Evolutionary conservation across 1,284 basidiomycete species (phyloP).

Genomic region (Naganishia liquefaciens): DNA sequence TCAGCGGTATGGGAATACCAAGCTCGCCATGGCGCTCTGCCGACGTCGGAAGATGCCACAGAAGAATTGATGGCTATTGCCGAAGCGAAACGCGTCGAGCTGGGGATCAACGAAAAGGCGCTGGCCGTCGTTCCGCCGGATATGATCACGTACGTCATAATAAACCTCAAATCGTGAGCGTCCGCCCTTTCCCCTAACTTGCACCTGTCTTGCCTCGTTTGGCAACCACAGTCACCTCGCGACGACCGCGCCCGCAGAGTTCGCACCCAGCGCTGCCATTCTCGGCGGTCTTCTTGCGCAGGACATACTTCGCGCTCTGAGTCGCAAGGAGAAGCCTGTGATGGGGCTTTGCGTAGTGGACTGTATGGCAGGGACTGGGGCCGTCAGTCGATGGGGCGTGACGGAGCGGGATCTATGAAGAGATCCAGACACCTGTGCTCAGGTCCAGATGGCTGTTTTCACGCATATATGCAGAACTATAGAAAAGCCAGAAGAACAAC

Average conservation of each 20-base stretch:
- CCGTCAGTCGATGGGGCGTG: slow-evolving; percentile 45
- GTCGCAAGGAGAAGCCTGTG: slow-evolving; percentile 84
- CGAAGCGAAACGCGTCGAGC: slow-evolving; percentile 61
- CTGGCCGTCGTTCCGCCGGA: slow-evolving; percentile 62
- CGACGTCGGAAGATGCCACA: slow-evolving; percentile 46
- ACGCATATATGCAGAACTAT: too few species aligned
- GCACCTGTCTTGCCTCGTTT: too few species aligned
- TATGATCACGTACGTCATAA: slow-evolving; percentile 42
- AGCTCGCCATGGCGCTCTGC: slow-evolving; percentile 55
- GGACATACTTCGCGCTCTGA: slow-evolving; percentile 88
- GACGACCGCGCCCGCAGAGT: slow-evolving; percentile 74
- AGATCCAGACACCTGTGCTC: too few species aligned
- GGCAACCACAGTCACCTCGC: slow-evolving; percentile 61
- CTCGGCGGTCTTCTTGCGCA: slow-evolving; percentile 92
- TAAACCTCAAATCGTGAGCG: too few species aligned
- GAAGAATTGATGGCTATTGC: slow-evolving; percentile 66
- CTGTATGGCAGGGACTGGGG: slow-evolving; percentile 62
- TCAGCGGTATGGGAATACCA: slow-evolving; percentile 84
- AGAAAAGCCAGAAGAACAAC: too few species aligned
- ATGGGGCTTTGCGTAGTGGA: slow-evolving; percentile 91
- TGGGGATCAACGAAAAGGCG: slow-evolving; percentile 70
- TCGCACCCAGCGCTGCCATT: slow-evolving; percentile 86
- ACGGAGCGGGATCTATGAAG: slow-evolving; percentile 27
- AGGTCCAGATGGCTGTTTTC: too few species aligned
- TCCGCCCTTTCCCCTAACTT: too few species aligned